Percentiles rank a stretch among this genome's conserved stretches.
These are phyloP conservation scores for Guadua angustifolia DNA, from an alignment of 176 grass and related monocot genomes.

Conservation along the genomic window DNA sequence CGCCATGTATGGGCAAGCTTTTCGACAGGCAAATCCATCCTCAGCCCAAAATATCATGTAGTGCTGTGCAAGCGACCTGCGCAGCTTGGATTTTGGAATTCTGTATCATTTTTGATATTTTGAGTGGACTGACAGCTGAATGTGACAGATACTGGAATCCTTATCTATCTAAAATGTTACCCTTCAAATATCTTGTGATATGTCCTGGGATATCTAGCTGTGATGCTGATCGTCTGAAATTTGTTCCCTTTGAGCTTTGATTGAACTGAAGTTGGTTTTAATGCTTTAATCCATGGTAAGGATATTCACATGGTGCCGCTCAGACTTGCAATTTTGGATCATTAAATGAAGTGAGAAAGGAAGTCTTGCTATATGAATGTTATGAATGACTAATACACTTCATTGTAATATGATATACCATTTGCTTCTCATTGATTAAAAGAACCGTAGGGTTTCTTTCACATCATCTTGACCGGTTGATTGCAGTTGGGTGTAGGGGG, in stretches of 20 bases:
- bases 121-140: conserved; percentile 34
- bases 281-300: not conserved
- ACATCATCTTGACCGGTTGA: not conserved
- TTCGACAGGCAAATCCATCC: conserved; percentile 5
- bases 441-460: not conserved
- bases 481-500: not conserved
- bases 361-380: not conserved
- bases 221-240: conserved; percentile 31
- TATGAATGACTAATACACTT: not conserved
- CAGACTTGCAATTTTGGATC: not conserved
- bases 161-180: conserved; percentile 14
- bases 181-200: conserved; percentile 9
- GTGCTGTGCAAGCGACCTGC: not conserved
- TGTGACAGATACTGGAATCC: conserved; percentile 33
- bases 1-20: not conserved
- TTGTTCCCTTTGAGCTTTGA: not conserved
- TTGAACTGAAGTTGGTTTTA: conserved; percentile 32
- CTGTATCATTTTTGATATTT: conserved; percentile 32
- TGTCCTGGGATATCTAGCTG: conserved; percentile 25
- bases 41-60: conserved; percentile 17
- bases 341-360: not conserved
- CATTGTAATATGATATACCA: not conserved
- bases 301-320: not conserved
- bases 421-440: not conserved
- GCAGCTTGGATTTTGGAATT: conserved; percentile 38